Base-by-base conservation (phyloP, 495 filamentous ascomycete species). In the Aspergillus taichungensis region DNA sequence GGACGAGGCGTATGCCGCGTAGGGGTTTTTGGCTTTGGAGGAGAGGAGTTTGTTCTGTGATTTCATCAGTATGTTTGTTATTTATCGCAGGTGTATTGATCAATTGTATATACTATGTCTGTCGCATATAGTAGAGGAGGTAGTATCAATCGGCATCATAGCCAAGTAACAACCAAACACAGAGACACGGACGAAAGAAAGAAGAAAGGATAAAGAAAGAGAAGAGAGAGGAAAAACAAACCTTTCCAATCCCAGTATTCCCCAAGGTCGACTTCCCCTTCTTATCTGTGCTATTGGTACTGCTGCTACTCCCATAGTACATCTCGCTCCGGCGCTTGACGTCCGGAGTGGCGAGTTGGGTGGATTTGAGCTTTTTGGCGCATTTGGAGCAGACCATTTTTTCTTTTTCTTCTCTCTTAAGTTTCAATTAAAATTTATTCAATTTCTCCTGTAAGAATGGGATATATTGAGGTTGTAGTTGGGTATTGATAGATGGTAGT, bases 311-410 rank as follows among this genome's bases (percentile, higher is more conserved):
- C n/a, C 82, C 82, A 56, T 80, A 76, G 68, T 86, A 86, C 71
- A 85, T 78, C 32, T 86, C 82, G 57, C 63, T 77, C 64, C 82
- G 84, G 60, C 76, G 78, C 60, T 86, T 84, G 52, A 86, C 82
- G 30, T 72, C 73, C 0, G 82, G 82, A 1, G 82, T 85, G 46
- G 79, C 79, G 37, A 86, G 75, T 27, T 78, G 69, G 13, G 82
- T 85, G 37, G 66, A 58, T 62, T 80, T 79, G 40, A 74, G 62
- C 30, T 76, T 73, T 51, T 79, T 80, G 50, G 78, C 69, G 52
- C 82, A 86, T 70, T 82, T 83, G 43, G 70, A 58, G 67, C 82
- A 86, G 41, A 86, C 82, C 82, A 86, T 85, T 24, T 77, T 39
- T 47, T 68, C 28, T 8, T 52, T 40, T 37, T 45, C n/a, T n/a